A percentile compares a stretch with the other conserved stretches of the same genome.
These are phyloP conservation scores for Apiotrichum akiyoshidainum DNA, from an alignment of 1,284 basidiomycete species.

Conservation along the genomic window DNA sequence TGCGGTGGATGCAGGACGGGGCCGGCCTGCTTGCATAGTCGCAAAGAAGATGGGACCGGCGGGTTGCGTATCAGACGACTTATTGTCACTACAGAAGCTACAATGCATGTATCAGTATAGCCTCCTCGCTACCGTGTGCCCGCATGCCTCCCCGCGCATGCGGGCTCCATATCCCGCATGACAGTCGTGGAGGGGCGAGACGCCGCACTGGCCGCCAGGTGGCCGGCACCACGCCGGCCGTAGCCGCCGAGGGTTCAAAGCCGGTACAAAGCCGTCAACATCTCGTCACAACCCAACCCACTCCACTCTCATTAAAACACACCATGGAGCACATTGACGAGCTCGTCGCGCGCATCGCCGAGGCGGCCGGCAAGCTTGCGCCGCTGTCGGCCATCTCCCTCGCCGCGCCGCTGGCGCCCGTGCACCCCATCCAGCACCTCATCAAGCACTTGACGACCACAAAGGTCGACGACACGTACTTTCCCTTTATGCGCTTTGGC, in stretches of 20 bases:
- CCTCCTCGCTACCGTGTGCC: too few species aligned
- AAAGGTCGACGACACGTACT: slow-evolving; percentile 33
- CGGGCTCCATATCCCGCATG: too few species aligned
- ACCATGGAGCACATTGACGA: not conserved
- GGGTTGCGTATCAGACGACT: too few species aligned
- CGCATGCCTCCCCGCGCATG: too few species aligned
- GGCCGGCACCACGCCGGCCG: too few species aligned
- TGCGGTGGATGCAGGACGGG: slow-evolving; percentile 48
- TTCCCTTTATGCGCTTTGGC: slow-evolving; percentile 35
- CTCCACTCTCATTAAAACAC: not conserved
- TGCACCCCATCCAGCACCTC: slow-evolving; percentile 23
- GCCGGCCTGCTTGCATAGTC: slow-evolving; percentile 35
- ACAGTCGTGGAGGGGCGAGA: too few species aligned
- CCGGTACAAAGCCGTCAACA: too few species aligned
- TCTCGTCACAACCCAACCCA: not conserved
- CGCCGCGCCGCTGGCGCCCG: slow-evolving; percentile 12
- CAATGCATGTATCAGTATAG: too few species aligned
- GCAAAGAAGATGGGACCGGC: too few species aligned
- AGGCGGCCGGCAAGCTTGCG: not conserved
- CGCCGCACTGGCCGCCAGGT: too few species aligned
- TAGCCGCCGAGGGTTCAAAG: too few species aligned
- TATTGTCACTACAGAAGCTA: too few species aligned
- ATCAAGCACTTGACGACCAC: slow-evolving; percentile 32
- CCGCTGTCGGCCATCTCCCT: not conserved
- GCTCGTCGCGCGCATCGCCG: slow-evolving; percentile 1